These are phyloP conservation scores for Selenicereus undatus DNA, from an alignment of 148 eudicot genomes.

Conservation along the genomic window DNA sequence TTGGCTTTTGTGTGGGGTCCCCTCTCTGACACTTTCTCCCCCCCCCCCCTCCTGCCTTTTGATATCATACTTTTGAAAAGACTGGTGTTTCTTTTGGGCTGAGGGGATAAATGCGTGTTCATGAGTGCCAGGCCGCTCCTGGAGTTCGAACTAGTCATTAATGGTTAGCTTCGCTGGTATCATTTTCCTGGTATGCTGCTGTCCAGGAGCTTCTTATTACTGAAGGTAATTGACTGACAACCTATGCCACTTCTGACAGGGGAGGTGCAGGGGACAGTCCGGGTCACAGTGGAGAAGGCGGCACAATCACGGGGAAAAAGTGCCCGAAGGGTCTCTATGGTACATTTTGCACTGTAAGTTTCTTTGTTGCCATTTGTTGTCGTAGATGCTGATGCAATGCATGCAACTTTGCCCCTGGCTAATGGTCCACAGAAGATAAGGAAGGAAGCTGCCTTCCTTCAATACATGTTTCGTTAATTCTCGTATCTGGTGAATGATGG, in stretches of 20 bases:
- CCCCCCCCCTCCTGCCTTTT: not conserved
- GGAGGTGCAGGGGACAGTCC: constrained; percentile 68
- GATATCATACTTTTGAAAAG: not conserved
- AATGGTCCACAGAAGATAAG: not conserved
- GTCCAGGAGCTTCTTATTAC: too few relatives aligned
- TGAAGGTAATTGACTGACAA: constrained; percentile 17
- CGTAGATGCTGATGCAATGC: not conserved
- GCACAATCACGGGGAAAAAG: constrained; percentile 66
- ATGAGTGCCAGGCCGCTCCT: too few relatives aligned
- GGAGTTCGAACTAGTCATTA: too few relatives aligned
- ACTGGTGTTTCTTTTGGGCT: not conserved
- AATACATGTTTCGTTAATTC: too few relatives aligned
- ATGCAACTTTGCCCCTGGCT: not conserved
- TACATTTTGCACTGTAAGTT: constrained; percentile 66
- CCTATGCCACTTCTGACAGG: constrained; percentile 31
- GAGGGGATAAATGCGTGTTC: not conserved
- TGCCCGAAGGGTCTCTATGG: constrained; percentile 87
- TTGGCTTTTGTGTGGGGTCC: too few relatives aligned
- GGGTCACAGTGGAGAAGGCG: constrained; percentile 64
- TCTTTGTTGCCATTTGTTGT: not conserved
- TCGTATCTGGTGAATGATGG: too few relatives aligned
- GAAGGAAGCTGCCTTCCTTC: too few relatives aligned
- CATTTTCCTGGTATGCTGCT: too few relatives aligned
- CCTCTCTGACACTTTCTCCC: not conserved
- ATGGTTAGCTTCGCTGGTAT: too few relatives aligned